phyloP scores from a whole-genome alignment of 345 rosid species.

The Tarenaya hassleriana region DNA sequence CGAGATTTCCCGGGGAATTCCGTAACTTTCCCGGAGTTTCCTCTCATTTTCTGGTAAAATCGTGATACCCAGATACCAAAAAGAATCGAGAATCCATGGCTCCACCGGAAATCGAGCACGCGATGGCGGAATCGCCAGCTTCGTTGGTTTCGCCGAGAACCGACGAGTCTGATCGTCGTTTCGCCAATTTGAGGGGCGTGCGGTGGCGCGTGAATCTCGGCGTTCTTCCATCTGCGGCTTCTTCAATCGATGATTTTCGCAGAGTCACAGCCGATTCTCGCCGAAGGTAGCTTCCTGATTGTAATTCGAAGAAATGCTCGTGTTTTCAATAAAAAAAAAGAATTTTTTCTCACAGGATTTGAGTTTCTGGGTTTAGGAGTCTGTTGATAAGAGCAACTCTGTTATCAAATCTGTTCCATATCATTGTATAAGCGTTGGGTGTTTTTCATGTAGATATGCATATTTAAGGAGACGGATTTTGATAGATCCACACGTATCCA shows the following conservation, averaged over 20 bases:
- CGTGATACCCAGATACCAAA: background rate
- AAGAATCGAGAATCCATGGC: slow-evolving; percentile 5
- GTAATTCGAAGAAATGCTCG: background rate
- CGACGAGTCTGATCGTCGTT: slow-evolving; percentile 25
- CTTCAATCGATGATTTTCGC: slow-evolving; percentile 73
- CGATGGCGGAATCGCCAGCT: slow-evolving; percentile 9
- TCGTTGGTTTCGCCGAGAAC: slow-evolving; percentile 14
- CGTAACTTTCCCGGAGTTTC: slow-evolving; percentile 1
- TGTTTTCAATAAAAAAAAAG: background rate
- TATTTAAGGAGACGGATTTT: slow-evolving; percentile 68
- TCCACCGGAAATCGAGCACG: slow-evolving; percentile 20
- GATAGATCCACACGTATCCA: slow-evolving; percentile 65
- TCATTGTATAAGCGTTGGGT: too few relatives aligned
- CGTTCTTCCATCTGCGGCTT: slow-evolving; percentile 52
- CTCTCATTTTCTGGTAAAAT: slow-evolving; percentile 1
- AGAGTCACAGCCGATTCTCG: slow-evolving; percentile 81
- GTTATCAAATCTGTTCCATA: background rate
- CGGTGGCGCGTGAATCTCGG: slow-evolving; percentile 90
- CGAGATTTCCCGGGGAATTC: background rate
- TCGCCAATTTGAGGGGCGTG: slow-evolving; percentile 59
- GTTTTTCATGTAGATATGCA: slow-evolving; percentile 61
- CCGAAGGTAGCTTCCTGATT: slow-evolving; percentile 44
- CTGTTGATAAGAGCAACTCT: background rate
- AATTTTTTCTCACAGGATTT: background rate
- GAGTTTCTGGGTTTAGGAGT: slow-evolving; percentile 13